These are phyloP conservation scores for Pseudocercospora fijiensis DNA, from an alignment of 2,329 filamentous ascomycete species.

Conservation along the genomic window DNA sequence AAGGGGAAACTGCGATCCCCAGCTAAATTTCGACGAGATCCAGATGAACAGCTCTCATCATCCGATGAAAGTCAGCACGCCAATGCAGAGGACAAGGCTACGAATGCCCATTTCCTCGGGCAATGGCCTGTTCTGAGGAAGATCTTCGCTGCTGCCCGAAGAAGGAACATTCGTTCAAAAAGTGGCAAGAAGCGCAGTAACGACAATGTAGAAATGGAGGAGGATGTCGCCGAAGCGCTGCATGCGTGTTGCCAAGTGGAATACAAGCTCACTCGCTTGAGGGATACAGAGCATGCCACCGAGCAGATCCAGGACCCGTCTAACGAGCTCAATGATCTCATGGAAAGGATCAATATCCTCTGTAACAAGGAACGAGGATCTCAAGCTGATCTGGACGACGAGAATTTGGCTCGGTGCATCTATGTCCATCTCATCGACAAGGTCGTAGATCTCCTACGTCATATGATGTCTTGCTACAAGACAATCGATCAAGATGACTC, in stretches of 20 bases:
- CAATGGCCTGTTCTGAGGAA: background rate
- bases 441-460: constrained; percentile 27
- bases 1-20: background rate
- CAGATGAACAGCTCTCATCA: background rate
- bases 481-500: constrained; percentile 13
- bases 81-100: background rate
- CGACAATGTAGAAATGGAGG: background rate
- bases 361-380: constrained; percentile 17
- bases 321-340: constrained; percentile 12
- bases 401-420: constrained; percentile 26
- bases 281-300: background rate
- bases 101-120: background rate
- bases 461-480: constrained; percentile 23
- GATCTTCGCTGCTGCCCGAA: background rate
- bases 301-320: constrained; percentile 14
- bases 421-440: constrained; percentile 33
- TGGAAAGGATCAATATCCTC: constrained; percentile 10
- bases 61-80: background rate
- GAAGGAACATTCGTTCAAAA: background rate
- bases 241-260: background rate
- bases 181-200: background rate
- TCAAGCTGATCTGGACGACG: constrained; percentile 14
- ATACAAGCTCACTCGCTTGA: background rate
- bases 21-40: background rate
- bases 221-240: constrained; percentile 1